Evolutionary conservation across 2,329 filamentous ascomycete species (phyloP).

Genomic region (Scedosporium apiospermum): DNA sequence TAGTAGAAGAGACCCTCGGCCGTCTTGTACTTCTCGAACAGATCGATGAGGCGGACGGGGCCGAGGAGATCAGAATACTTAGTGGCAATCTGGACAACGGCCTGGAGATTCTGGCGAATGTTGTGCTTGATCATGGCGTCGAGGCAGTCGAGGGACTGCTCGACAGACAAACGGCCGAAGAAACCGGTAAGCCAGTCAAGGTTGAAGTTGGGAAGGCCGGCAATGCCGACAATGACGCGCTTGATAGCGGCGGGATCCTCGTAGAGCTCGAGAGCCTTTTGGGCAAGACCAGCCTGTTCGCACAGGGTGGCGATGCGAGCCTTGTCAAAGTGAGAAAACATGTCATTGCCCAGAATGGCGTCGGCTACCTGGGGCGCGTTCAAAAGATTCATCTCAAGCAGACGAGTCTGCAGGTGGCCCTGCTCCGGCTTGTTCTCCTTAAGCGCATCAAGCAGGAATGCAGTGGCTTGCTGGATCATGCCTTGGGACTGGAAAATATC

Average conservation of each 20-base stretch:
- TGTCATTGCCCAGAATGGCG: conserved; percentile 93
- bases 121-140: conserved; percentile 95
- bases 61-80: conserved; percentile 96
- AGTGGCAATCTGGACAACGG: conserved; percentile 89
- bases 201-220: conserved; percentile 73
- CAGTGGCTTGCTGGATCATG: conserved; percentile 94
- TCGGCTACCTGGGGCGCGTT: conserved; percentile 97
- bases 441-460: conserved; percentile 92
- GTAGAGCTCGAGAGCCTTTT: conserved; percentile 88
- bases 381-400: conserved; percentile 95
- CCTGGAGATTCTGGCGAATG: conserved; percentile 92
- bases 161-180: conserved; percentile 90
- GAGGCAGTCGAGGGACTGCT: conserved; percentile 87
- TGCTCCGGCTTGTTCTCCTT: conserved; percentile 94
- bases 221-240: conserved; percentile 76
- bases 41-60: conserved; percentile 75
- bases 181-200: conserved; percentile 86
- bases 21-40: conserved; percentile 96
- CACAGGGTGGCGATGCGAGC: conserved; percentile 80
- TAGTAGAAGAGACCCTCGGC: conserved; percentile 97
- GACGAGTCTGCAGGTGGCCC: conserved; percentile 81
- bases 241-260: conserved; percentile 86
- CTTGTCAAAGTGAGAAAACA: conserved; percentile 97
- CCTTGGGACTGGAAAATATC: conserved; percentile 98
- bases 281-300: conserved; percentile 80